A percentile compares a stretch with the other conserved stretches of the same genome.
phyloP scores from a whole-genome alignment of 495 filamentous ascomycete species.

The Evernia prunastri region DNA sequence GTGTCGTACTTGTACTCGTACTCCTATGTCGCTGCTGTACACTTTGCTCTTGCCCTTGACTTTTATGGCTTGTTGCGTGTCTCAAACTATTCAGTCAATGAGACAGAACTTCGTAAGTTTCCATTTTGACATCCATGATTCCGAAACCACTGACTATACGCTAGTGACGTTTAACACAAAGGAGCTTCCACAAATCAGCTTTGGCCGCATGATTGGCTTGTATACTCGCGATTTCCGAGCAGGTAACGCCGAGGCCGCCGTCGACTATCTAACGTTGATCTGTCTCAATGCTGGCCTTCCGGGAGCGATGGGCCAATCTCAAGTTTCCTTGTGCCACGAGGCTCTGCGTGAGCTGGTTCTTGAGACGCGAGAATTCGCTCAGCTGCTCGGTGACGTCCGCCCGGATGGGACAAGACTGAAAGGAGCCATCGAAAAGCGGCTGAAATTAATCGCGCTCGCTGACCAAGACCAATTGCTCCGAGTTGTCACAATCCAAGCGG shows the following conservation, averaged over 20 bases:
- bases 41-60: slow-evolving; percentile 83
- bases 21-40: slow-evolving; percentile 84
- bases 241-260: slow-evolving; percentile 74
- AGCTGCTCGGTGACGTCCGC: slow-evolving; percentile 84
- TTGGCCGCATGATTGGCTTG: slow-evolving; percentile 83
- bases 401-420: slow-evolving; percentile 73
- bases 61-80: slow-evolving; percentile 91
- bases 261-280: slow-evolving; percentile 89
- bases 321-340: slow-evolving; percentile 80
- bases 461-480: slow-evolving; percentile 78
- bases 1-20: slow-evolving; percentile 83
- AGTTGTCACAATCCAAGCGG: slow-evolving; percentile 82
- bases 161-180: slow-evolving; percentile 64
- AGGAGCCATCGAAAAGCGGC: slow-evolving; percentile 84
- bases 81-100: slow-evolving; percentile 60
- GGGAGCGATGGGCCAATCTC: slow-evolving; percentile 63
- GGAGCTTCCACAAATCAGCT: slow-evolving; percentile 82
- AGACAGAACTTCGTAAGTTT: slow-evolving; percentile 62
- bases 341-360: slow-evolving; percentile 91
- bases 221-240: slow-evolving; percentile 95
- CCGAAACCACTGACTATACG: slow-evolving; percentile 34
- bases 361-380: slow-evolving; percentile 89
- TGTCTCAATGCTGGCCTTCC: slow-evolving; percentile 86
- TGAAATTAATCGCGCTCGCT: slow-evolving; percentile 69
- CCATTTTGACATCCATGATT: slow-evolving; percentile 4